Conservation (phyloP, 2,329 filamentous ascomycete species). For the Cercospora sp. region DNA sequence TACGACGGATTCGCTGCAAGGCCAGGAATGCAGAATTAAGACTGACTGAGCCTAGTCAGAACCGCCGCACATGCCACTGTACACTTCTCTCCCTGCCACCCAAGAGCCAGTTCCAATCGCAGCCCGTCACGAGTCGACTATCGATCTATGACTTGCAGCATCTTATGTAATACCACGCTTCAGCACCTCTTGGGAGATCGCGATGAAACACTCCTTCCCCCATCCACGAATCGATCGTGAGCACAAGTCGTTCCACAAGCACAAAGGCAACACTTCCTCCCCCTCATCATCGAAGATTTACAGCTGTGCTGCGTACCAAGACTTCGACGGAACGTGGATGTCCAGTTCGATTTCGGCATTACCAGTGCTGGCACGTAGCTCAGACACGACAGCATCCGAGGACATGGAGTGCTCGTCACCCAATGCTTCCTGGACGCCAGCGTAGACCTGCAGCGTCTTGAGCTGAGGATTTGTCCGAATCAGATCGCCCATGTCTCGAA, state of each 20-base stretch:
- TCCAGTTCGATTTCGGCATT: background rate
- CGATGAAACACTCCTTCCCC: background rate
- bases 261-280: background rate
- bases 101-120: background rate
- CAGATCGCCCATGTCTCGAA: background rate
- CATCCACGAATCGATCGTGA: background rate
- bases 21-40: background rate
- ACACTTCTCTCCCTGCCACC: background rate
- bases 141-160: background rate
- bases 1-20: background rate
- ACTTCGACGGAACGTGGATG: background rate
- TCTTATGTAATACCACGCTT: background rate
- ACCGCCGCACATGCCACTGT: background rate
- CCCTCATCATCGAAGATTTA: background rate
- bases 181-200: background rate
- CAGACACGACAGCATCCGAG: background rate
- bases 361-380: background rate
- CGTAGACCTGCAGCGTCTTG: background rate
- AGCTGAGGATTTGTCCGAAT: background rate
- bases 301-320: background rate
- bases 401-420: background rate
- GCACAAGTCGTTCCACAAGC: background rate
- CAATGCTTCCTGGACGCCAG: background rate
- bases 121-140: background rate
- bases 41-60: background rate